phyloP scores from a whole-genome alignment of 164 flowering plant genomes.

The Malania oleifera region DNA sequence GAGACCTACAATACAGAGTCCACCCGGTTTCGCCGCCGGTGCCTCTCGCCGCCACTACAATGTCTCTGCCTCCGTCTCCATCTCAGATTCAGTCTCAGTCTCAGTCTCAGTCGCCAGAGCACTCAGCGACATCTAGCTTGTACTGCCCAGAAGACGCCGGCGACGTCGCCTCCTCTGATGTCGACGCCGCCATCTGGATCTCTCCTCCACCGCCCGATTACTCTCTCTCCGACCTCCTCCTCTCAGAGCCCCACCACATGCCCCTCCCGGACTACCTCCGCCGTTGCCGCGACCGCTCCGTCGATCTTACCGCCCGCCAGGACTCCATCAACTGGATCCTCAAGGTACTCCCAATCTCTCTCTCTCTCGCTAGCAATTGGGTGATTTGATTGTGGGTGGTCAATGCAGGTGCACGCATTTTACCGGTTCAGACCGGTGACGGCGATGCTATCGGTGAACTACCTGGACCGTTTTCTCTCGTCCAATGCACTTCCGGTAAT shows the following conservation, averaged over 20 bases:
- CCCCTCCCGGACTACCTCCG: constrained; percentile 35
- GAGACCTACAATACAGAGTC: background rate
- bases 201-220: constrained; percentile 14
- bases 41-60: background rate
- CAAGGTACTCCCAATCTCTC: constrained; percentile 26
- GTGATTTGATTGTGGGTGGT: background rate
- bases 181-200: constrained; percentile 18
- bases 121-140: constrained; percentile 21
- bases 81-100: no score
- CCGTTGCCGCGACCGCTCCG: constrained; percentile 30
- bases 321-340: constrained; percentile 62
- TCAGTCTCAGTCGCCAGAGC: constrained; percentile 12
- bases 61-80: constrained; percentile 7
- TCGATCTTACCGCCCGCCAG: constrained; percentile 44
- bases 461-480: constrained; percentile 68
- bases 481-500: constrained; percentile 38
- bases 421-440: constrained; percentile 53
- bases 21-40: background rate
- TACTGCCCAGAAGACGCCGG: constrained; percentile 26
- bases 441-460: constrained; percentile 56
- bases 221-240: constrained; percentile 17
- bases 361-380: background rate
- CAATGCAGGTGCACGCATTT: constrained; percentile 46
- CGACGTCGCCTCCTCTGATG: constrained; percentile 14
- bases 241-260: constrained; percentile 33